A percentile compares a stretch with the other conserved stretches of the same genome.
Conservation (phyloP, 371 early-diverging fungal genomes). For the Apophysomyces sp. region DNA sequence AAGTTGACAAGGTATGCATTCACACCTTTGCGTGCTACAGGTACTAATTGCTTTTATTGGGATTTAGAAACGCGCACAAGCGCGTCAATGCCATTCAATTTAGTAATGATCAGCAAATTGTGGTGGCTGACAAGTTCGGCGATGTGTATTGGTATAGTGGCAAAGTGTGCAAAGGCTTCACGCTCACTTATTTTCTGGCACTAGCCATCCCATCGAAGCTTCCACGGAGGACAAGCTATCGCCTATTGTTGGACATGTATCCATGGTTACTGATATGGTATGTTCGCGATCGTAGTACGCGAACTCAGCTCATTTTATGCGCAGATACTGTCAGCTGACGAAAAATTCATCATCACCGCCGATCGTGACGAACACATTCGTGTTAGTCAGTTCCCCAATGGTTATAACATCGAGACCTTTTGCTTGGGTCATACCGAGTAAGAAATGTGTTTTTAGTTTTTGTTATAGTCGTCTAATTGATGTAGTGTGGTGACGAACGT, state of each 20-base stretch:
- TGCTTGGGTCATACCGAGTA: conserved; percentile 93
- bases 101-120: conserved; percentile 49
- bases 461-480: neutral
- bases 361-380: conserved; percentile 98
- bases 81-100: conserved; percentile 73
- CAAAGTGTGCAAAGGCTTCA: neutral
- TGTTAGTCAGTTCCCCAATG: conserved; percentile 84
- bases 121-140: conserved; percentile 95
- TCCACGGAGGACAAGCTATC: conserved; percentile 39
- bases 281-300: neutral
- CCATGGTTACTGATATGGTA: conserved; percentile 88
- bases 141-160: conserved; percentile 78
- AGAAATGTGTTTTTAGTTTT: conserved; percentile 7
- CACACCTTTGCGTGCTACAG: neutral
- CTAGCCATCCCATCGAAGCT: conserved; percentile 36
- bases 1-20: conserved; percentile 44
- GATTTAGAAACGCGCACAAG: conserved; percentile 54
- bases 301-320: neutral
- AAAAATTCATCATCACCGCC: conserved; percentile 78
- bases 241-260: conserved; percentile 91
- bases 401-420: conserved; percentile 85
- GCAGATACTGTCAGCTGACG: conserved; percentile 52
- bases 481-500: conserved; percentile 68
- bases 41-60: neutral
- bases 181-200: conserved; percentile 11